These are phyloP conservation scores for Persicaria maculosa DNA, from an alignment of 148 eudicot genomes.

Conservation along the genomic window DNA sequence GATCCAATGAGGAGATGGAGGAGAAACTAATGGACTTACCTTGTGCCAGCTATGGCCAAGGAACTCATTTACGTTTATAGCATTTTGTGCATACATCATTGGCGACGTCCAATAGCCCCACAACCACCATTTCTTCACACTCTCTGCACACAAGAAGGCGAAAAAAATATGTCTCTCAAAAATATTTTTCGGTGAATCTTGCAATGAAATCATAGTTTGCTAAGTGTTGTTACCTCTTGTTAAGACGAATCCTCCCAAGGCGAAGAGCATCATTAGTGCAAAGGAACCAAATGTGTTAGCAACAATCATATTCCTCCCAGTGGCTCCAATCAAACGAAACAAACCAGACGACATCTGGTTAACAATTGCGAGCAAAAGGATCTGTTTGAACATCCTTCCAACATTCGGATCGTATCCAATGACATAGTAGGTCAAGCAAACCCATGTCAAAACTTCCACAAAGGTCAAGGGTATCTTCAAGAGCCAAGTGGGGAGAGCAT, in stretches of 20 bases:
- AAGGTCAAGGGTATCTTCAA: slow-evolving; percentile 54
- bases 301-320: slow-evolving; percentile 51
- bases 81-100: slow-evolving; percentile 66
- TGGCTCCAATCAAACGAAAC: slow-evolving; percentile 46
- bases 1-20: background rate
- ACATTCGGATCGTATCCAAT: slow-evolving; percentile 72
- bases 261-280: slow-evolving; percentile 35
- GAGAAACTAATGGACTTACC: slow-evolving; percentile 28
- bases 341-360: slow-evolving; percentile 53
- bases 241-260: slow-evolving; percentile 58
- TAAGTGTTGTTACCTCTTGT: slow-evolving; percentile 39
- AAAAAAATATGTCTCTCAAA: background rate
- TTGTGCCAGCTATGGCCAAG: slow-evolving; percentile 55
- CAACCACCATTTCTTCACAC: slow-evolving; percentile 65
- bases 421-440: slow-evolving; percentile 47
- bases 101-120: slow-evolving; percentile 88
- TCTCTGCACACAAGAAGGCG: slow-evolving; percentile 19
- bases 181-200: background rate
- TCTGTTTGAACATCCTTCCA: slow-evolving; percentile 54
- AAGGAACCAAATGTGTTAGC: slow-evolving; percentile 59
- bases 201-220: background rate
- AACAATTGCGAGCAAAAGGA: slow-evolving; percentile 39
- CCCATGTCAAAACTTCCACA: slow-evolving; percentile 42
- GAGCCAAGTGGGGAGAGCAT: slow-evolving; percentile 66
- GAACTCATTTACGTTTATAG: slow-evolving; percentile 61